Base-by-base conservation (phyloP, 768 basidiomycete species). In the Hydnomerulius pinastri region DNA sequence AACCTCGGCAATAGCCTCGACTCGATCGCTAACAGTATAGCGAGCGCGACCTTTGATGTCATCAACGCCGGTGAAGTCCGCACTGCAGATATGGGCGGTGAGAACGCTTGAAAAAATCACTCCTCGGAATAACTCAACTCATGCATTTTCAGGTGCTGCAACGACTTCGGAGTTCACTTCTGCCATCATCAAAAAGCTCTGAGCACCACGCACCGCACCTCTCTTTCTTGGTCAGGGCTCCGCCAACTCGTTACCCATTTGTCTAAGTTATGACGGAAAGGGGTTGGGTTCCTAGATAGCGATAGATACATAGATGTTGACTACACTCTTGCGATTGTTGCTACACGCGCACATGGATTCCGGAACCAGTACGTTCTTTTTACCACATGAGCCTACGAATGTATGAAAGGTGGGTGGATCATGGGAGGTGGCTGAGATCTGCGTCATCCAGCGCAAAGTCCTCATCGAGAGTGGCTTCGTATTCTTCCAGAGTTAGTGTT, bases 31-130 rank as follows among this genome's bases (percentile, higher is more conserved):
- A 97, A 98, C 77, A 85, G 74, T 64, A 97, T 99, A 64, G 92
- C 97, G 25, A 78, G 81, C 44, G 89, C 96, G 36, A 93, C 92
- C 9, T 96, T 98, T 71, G 86, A 89, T 58, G 92, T 98, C 58
- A 90, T 98, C 63, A 86, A 90, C 66, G 82, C 81, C 50, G 89
- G 87, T 58, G 87, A 90, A 68, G 82, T 96, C 67, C 82, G 88
- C 68, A 99, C 96, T 27, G 86, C 91, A 51, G 96, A 99, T 63
- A 91, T 98, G 88, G 90, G 90, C 51, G 95, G 94, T 90, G 72
- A 71, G 84, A n/a, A n/a, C n/a, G n/a, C n/a, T n/a, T 77, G 12
- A 50, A 48, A 25, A 21, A 10, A 11, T 21, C 39, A 41, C 45
- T 24, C 29, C 23, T 18, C 29, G 27, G 23, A 7, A 33, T 43